Conservation (phyloP, 1,284 basidiomycete genomes). For the Rhizoctonia solani region DNA sequence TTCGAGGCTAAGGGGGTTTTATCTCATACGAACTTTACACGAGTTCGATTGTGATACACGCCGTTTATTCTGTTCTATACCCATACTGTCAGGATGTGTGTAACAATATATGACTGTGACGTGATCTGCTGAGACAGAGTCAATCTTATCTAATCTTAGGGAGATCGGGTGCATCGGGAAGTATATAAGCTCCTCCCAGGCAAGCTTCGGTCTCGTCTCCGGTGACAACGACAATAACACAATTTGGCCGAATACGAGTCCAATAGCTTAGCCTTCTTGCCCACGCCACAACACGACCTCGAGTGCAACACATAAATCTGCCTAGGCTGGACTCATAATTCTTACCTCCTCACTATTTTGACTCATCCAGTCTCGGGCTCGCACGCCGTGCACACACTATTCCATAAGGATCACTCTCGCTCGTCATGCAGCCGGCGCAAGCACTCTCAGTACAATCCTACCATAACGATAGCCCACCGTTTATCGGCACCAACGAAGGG, state of each 20-base stretch:
- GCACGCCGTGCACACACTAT: neutral
- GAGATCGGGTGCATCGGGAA: constrained; percentile 7
- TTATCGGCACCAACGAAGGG: constrained; percentile 36
- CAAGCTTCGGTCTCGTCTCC: neutral
- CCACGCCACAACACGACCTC: neutral
- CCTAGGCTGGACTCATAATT: neutral
- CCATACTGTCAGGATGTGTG: too few species aligned
- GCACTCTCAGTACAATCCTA: constrained; percentile 39
- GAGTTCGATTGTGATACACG: neutral
- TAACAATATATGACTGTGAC: too few species aligned
- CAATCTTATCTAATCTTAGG: constrained; percentile 16
- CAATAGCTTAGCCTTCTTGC: too few species aligned
- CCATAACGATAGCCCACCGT: constrained; percentile 39
- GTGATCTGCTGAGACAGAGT: too few species aligned
- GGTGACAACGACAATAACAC: neutral
- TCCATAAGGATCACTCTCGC: neutral
- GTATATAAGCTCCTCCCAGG: neutral
- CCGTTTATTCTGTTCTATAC: too few species aligned
- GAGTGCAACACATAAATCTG: neutral
- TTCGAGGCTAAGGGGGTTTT: constrained; percentile 20
- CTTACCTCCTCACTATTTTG: neutral
- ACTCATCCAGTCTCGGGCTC: constrained; percentile 9
- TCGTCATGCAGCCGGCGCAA: constrained; percentile 34
- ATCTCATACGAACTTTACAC: constrained; percentile 14
- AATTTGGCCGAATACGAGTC: too few species aligned